These are phyloP conservation scores for Tolypocladium tundrense DNA, from an alignment of 2,329 filamentous ascomycete genomes.

Conservation along the genomic window DNA sequence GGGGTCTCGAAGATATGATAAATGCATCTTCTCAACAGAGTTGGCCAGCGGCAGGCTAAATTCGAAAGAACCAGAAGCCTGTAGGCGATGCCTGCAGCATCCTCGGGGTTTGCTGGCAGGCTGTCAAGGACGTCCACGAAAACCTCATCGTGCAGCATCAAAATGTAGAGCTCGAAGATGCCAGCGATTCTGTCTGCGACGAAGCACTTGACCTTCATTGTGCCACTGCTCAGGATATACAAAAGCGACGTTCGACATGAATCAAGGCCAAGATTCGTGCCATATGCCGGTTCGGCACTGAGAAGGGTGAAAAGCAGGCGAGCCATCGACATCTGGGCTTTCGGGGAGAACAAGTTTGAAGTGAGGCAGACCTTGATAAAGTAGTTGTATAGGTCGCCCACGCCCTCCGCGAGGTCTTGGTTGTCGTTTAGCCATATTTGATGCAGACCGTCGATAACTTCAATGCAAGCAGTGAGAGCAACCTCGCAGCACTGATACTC, in stretches of 20 bases:
- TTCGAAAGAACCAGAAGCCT: conserved; percentile 67
- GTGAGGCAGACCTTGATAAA: conserved; percentile 59
- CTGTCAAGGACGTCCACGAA: conserved; percentile 74
- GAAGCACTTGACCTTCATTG: conserved; percentile 64
- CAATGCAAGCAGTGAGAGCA: conserved; percentile 56
- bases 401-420: conserved; percentile 52
- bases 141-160: conserved; percentile 73
- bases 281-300: conserved; percentile 56
- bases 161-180: conserved; percentile 73
- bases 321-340: conserved; percentile 56
- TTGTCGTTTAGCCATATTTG: conserved; percentile 51
- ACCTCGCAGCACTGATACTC: conserved; percentile 66
- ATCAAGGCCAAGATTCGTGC: conserved; percentile 45
- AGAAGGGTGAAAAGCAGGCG: conserved; percentile 62
- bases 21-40: conserved; percentile 73
- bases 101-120: conserved; percentile 62
- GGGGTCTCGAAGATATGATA: conserved; percentile 93
- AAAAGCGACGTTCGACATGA: conserved; percentile 62
- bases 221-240: conserved; percentile 54
- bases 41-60: conserved; percentile 76
- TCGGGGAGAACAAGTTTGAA: conserved; percentile 58
- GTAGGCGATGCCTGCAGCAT: conserved; percentile 74
- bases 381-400: conserved; percentile 69
- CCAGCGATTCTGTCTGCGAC: conserved; percentile 59
- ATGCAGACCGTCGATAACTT: conserved; percentile 55